Evolutionary conservation across 2,329 filamentous ascomycete genomes (phyloP).

Genomic region (Nigrospora osmanthi): DNA sequence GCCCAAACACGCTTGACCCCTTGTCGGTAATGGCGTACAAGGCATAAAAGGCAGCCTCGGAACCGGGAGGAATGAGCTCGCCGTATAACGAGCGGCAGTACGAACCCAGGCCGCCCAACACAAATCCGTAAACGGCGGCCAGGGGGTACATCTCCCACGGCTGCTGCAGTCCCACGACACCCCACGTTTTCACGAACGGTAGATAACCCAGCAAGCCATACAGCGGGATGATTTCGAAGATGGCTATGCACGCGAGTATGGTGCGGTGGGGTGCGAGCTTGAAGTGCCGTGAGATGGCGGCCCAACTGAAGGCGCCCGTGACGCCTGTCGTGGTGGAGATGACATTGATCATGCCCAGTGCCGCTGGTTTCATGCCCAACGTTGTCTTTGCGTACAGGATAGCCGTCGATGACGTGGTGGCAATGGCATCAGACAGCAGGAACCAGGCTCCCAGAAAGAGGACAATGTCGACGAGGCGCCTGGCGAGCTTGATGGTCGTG

Average conservation of each 20-base stretch:
- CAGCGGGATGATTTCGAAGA: slow-evolving; percentile 88
- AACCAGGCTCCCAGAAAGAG: slow-evolving; percentile 89
- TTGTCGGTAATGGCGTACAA: slow-evolving; percentile 98
- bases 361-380: slow-evolving; percentile 80
- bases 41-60: slow-evolving; percentile 92
- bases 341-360: slow-evolving; percentile 86
- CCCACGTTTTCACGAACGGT: slow-evolving; percentile 66
- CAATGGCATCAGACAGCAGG: slow-evolving; percentile 85
- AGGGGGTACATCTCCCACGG: slow-evolving; percentile 96
- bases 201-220: slow-evolving; percentile 88
- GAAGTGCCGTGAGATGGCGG: slow-evolving; percentile 63
- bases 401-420: slow-evolving; percentile 88
- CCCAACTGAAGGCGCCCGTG: slow-evolving; percentile 84
- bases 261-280: slow-evolving; percentile 74
- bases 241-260: slow-evolving; percentile 79
- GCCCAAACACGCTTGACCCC: slow-evolving; percentile 87
- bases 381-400: slow-evolving; percentile 94
- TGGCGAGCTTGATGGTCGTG: slow-evolving; percentile 68
- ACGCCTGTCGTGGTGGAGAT: slow-evolving; percentile 82
- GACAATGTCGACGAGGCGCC: slow-evolving; percentile 63
- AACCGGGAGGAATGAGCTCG: slow-evolving; percentile 88
- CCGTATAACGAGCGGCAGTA: slow-evolving; percentile 92
- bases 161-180: slow-evolving; percentile 79
- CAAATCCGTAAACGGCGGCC: slow-evolving; percentile 84
- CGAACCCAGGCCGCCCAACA: slow-evolving; percentile 83